Evolutionary conservation across 2,329 filamentous ascomycete species (phyloP), one percentile per base, ranked within the genome.

Genomic region (Hysterium pulicare): DNA sequence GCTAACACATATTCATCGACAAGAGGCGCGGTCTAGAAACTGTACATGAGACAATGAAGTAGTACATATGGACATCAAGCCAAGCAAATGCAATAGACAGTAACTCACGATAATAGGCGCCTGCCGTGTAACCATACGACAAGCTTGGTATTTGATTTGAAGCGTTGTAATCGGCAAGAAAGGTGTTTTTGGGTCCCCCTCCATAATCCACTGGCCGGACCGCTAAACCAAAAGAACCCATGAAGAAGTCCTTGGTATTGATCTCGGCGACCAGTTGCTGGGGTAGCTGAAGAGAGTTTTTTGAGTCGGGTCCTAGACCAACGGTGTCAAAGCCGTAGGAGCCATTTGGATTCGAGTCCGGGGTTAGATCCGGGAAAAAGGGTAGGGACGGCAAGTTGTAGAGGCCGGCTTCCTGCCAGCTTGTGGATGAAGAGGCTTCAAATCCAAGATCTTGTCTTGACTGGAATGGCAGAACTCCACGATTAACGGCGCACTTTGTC

Each of bases 41-140:
- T n/a, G 19, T 33, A 19, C 13, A 16, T 16, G 7, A n/a, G 15
- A 15, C 8, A 16, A 33, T 7, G 7, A 19, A 7, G 32, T 33
- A 15, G 17, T 19, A 33, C 32, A 33, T 7, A 39, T 17, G 11
- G 23, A 28, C 11, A 13, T 15, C 37, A 39, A 30, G 11, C 17
- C 17, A 20, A n/a, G 17, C 38, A 31, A 11, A 33, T 17, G 13
- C 21, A 36, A 37, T 15, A 20, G 22, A 19, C 19, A 13, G 20
- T 38, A 2, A 64, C 62, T 59, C 40, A 66, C 64, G 52, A 42
- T 68, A 66, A 6, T 35, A 46, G 9, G 62, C 64, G 5, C 65
- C 65, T 4, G 65, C 64, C 0, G 58, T 58, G 40, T 66, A 67
- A 16, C 59, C 59, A 28, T 60, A 67, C 1, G 62, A 60, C 2